Base-by-base conservation (phyloP, 768 basidiomycete genomes). In the Tephrocybe sp. region DNA sequence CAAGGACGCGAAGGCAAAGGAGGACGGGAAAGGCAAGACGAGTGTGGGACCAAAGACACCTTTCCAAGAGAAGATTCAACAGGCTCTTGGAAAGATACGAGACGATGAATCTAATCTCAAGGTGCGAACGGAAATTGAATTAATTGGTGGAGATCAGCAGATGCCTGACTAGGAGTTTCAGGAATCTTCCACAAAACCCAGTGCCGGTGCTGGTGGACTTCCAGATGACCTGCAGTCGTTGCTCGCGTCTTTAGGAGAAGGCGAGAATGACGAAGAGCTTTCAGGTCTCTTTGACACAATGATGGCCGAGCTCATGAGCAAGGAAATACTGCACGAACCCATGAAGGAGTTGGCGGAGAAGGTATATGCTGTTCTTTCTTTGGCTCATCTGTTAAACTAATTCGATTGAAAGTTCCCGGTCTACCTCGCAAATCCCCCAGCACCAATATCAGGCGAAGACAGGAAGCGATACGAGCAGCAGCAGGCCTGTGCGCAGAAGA, bases 351-450 rank as follows among this genome's bases (percentile, higher is more conserved):
- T 96, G 18, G 69, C 76, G 14, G 81, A 85, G 14, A 86, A 86
- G 64, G 90, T 87, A 54, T 26, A 76, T 57, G 18, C 30, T 24
- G 25, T 43, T 11, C 15, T 4, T 36, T 10, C 38, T 32, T 30
- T 18, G 32, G 9, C 49, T 52, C 41, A 37, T 15, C 12, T 23
- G 23, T 15, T 18, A n/a, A n/a, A n/a, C n/a, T n/a, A n/a, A n/a
- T n/a, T n/a, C n/a, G n/a, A n/a, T n/a, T n/a, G n/a, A n/a, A n/a
- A 93, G 90, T 92, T 91, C 74, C 93, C 93, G 1, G 68, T 62
- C 10, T 96, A 92, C 69, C 78, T 95, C 42, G 63, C 67, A 4
- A 73, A 81, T 17, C 76, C 89, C 38, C 76, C 73, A 0, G 50
- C 68, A 10, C 77, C 78, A 2, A 65, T 93, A 15, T 72, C 83